Percentiles rank a stretch among this genome's conserved stretches.
phyloP scores from a whole-genome alignment of 192 early-diverging fungal species.

The Chytriomyces sp. region DNA sequence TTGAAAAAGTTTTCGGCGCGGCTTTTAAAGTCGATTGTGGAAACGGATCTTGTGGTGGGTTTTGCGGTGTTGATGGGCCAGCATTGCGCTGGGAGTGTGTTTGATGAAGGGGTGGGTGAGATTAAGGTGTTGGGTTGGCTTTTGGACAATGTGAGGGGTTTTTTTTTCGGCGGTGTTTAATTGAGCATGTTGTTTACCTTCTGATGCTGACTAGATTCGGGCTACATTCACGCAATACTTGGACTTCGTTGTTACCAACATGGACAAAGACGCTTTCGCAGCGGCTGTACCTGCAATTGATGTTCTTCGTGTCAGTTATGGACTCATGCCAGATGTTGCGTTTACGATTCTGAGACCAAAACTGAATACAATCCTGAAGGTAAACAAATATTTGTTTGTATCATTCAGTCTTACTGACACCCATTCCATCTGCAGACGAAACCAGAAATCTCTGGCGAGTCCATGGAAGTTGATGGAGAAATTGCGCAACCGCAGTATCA shows the following conservation, averaged over 20 bases:
- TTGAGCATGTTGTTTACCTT: neutral
- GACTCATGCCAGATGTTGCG: constrained; percentile 64
- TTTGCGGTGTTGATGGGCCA: constrained; percentile 70
- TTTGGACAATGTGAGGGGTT: constrained; percentile 58
- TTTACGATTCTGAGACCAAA: constrained; percentile 72
- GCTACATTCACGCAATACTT: constrained; percentile 65
- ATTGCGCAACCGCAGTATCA: neutral
- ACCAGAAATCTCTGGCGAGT: constrained; percentile 4
- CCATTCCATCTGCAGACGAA: neutral
- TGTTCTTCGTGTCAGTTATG: constrained; percentile 58
- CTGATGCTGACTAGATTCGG: constrained; percentile 46
- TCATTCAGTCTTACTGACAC: neutral
- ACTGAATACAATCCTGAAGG: constrained; percentile 48
- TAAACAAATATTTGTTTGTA: neutral
- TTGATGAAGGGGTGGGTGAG: constrained; percentile 40
- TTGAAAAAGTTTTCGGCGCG: constrained; percentile 57
- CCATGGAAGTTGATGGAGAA: constrained; percentile 43
- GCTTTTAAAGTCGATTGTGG: constrained; percentile 62
- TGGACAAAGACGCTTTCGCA: constrained; percentile 56
- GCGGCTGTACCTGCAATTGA: constrained; percentile 52
- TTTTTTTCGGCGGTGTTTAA: neutral
- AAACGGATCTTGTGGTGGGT: constrained; percentile 56
- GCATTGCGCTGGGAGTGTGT: constrained; percentile 57
- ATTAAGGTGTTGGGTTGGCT: constrained; percentile 65
- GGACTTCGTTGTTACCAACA: constrained; percentile 64